Evolutionary conservation across 345 rosid species (phyloP).

Genomic region (Lepidium africanum): DNA sequence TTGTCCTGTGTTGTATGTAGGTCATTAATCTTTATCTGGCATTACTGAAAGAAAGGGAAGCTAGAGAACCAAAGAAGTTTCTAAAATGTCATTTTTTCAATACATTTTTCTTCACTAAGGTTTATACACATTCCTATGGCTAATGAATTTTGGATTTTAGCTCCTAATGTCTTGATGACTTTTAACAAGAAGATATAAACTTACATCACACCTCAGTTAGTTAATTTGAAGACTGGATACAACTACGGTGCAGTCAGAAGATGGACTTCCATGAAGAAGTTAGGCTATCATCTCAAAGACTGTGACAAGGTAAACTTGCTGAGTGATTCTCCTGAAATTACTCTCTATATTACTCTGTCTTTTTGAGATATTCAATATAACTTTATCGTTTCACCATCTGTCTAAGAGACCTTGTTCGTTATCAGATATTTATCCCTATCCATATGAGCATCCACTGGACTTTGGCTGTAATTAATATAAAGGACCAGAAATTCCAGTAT

Average conservation of each 20-base stretch:
- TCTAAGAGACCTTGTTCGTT: conserved; percentile 1
- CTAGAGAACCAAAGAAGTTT: conserved; percentile 76
- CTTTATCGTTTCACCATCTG: neutral
- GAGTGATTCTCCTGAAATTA: neutral
- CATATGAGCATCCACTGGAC: conserved; percentile 93
- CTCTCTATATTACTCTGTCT: neutral
- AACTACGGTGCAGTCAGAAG: conserved; percentile 78
- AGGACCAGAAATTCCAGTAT: conserved; percentile 82
- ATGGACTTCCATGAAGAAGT: conserved; percentile 81
- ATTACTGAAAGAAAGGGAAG: conserved; percentile 91
- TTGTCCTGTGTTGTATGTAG: conserved; percentile 35
- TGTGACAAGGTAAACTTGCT: conserved; percentile 69
- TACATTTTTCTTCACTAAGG: conserved; percentile 97
- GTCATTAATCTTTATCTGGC: conserved; percentile 84
- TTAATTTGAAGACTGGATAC: conserved; percentile 40
- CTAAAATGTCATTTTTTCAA: conserved; percentile 89
- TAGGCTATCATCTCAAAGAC: conserved; percentile 73
- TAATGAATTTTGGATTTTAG: neutral
- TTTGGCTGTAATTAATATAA: conserved; percentile 78
- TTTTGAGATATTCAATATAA: neutral
- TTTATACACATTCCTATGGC: conserved; percentile 16
- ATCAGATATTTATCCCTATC: conserved; percentile 92
- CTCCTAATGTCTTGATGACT: neutral
- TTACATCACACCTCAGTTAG: conserved; percentile 41
- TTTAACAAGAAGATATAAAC: conserved; percentile 2